Percentiles rank a stretch among this genome's conserved stretches.
These are phyloP conservation scores for Blastobotrys buckinghamii DNA, from an alignment of 1,139 yeast genomes.

Conservation along the genomic window DNA sequence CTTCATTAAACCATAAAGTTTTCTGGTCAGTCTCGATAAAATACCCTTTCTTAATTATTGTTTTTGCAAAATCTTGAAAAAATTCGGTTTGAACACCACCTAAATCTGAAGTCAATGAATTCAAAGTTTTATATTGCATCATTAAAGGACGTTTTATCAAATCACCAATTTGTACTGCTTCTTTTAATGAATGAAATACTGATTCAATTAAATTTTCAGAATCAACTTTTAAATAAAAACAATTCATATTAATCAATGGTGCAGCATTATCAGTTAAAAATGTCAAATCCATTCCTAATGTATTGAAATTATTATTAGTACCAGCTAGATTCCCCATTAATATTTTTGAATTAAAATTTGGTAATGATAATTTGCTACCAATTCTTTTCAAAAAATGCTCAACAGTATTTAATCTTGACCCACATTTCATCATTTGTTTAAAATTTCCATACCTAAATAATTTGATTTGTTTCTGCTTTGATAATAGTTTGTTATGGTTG, in stretches of 20 bases:
- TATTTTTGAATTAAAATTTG: background rate
- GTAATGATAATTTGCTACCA: background rate
- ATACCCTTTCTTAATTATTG: slow-evolving; percentile 16
- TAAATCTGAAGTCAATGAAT: slow-evolving; percentile 25
- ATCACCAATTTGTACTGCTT: slow-evolving; percentile 16
- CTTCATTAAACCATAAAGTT: slow-evolving; percentile 24
- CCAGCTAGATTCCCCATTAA: slow-evolving; percentile 12
- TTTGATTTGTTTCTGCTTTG: background rate
- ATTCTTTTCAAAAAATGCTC: background rate
- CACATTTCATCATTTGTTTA: slow-evolving; percentile 2
- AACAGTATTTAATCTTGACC: background rate
- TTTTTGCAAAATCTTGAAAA: slow-evolving; percentile 23
- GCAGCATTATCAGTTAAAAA: slow-evolving; percentile 3
- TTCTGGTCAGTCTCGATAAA: slow-evolving; percentile 20
- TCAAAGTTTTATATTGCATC: slow-evolving; percentile 18
- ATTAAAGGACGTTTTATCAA: slow-evolving; percentile 23
- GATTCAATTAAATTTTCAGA: slow-evolving; percentile 16
- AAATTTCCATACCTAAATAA: slow-evolving; percentile 1
- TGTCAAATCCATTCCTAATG: background rate
- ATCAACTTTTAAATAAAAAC: slow-evolving; percentile 17
- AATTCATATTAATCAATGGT: slow-evolving; percentile 6
- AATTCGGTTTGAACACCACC: slow-evolving; percentile 32
- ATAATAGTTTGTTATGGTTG: background rate
- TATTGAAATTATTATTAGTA: background rate
- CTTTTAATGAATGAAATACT: slow-evolving; percentile 13